phyloP scores from a whole-genome alignment of 2,329 filamentous ascomycete genomes.

The Diaporthe humulicola region DNA sequence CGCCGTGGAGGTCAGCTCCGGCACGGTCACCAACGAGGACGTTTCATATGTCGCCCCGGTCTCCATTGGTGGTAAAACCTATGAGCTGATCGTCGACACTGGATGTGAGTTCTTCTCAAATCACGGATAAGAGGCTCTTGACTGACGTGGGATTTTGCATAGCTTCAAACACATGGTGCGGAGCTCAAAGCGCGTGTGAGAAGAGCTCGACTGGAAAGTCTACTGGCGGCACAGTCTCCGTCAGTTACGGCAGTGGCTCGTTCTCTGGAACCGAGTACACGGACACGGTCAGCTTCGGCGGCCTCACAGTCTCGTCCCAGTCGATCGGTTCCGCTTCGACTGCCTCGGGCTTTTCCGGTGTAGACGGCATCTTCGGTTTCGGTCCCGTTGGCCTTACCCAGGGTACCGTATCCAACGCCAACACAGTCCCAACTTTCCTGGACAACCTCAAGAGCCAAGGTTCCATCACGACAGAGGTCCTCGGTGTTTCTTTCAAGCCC shows the following conservation, averaged over 20 bases:
- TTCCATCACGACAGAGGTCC: slow-evolving; percentile 46
- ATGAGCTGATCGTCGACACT: slow-evolving; percentile 48
- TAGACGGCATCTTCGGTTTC: slow-evolving; percentile 39
- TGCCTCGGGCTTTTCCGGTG: slow-evolving; percentile 18
- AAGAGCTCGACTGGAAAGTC: slow-evolving; percentile 32
- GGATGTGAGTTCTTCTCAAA: slow-evolving; percentile 42
- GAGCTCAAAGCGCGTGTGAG: slow-evolving; percentile 26
- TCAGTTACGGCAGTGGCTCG: slow-evolving; percentile 46
- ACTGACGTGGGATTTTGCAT: not conserved
- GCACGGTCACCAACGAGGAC: slow-evolving; percentile 46
- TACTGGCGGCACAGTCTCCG: slow-evolving; percentile 43
- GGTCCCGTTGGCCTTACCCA: slow-evolving; percentile 46
- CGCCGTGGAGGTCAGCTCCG: slow-evolving; percentile 40
- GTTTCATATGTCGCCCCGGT: slow-evolving; percentile 46
- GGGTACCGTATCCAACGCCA: slow-evolving; percentile 45
- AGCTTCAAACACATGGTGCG: slow-evolving; percentile 45
- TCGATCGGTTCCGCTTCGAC: slow-evolving; percentile 29
- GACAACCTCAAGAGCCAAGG: slow-evolving; percentile 47
- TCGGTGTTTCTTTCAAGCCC: slow-evolving; percentile 47
- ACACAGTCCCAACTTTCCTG: slow-evolving; percentile 46
- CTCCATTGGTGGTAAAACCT: slow-evolving; percentile 44
- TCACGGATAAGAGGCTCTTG: not conserved
- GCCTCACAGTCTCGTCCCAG: slow-evolving; percentile 43
- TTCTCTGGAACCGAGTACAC: slow-evolving; percentile 47
- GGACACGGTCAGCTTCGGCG: slow-evolving; percentile 49